Conservation (phyloP, 768 basidiomycete species). For the Pisolithus orientalis region DNA sequence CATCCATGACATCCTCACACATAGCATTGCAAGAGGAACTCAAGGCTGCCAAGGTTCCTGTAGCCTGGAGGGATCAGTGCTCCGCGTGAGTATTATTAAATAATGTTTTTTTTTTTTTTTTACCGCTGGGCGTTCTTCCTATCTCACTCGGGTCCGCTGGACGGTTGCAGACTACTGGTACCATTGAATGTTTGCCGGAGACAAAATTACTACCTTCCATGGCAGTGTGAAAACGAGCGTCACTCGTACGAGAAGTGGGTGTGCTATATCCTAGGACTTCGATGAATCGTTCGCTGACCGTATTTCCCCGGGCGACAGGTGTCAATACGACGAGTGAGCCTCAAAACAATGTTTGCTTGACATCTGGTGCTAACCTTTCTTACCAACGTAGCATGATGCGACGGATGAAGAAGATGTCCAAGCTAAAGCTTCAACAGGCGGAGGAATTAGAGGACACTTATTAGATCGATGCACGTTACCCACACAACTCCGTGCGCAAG, state of each 20-base stretch:
- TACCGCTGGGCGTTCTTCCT: too few species aligned
- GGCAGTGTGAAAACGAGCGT: conserved; percentile 89
- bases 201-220: conserved; percentile 73
- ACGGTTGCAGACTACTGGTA: conserved; percentile 59
- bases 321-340: conserved; percentile 92
- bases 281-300: neutral
- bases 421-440: conserved; percentile 50
- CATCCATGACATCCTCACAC: conserved; percentile 59
- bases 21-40: conserved; percentile 82
- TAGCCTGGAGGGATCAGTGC: conserved; percentile 86
- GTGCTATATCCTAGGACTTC: conserved; percentile 18
- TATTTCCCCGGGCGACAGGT: conserved; percentile 39
- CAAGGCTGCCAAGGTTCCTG: conserved; percentile 65
- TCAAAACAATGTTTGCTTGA: neutral
- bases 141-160: neutral
- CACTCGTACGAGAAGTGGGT: conserved; percentile 82
- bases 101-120: too few species aligned
- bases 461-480: conserved; percentile 13
- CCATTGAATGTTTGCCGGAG: conserved; percentile 85
- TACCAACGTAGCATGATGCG: conserved; percentile 61
- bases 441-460: conserved; percentile 31
- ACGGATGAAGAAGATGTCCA: conserved; percentile 79
- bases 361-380: neutral
- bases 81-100: conserved; percentile 63
- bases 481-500: conserved; percentile 7